Evolutionary conservation across 1,284 basidiomycete species (phyloP).

Genomic region (Rhodotorula sp.): DNA sequence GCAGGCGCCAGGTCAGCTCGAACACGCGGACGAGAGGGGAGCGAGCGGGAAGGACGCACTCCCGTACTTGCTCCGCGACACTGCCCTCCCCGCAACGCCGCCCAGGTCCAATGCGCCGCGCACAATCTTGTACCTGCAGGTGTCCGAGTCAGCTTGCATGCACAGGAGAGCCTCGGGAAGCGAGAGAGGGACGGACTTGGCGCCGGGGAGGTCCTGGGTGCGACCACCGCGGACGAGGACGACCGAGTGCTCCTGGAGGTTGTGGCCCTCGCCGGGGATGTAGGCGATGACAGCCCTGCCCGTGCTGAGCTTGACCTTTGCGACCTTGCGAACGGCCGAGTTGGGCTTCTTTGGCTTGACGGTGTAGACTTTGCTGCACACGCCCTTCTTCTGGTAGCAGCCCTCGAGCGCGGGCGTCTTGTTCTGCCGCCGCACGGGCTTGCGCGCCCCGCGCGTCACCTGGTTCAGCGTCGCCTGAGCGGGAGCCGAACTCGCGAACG

Average conservation of each 20-base stretch:
- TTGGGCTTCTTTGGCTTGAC: constrained; percentile 97
- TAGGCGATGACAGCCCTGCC: constrained; percentile 91
- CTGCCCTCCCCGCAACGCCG: constrained; percentile 81
- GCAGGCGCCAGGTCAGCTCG: constrained; percentile 29
- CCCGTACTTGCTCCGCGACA: constrained; percentile 88
- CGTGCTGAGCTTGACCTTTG: constrained; percentile 86
- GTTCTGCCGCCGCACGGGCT: constrained; percentile 59
- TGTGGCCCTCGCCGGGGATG: constrained; percentile 96
- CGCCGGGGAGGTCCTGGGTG: constrained; percentile 96
- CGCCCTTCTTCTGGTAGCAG: constrained; percentile 84
- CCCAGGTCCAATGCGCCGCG: constrained; percentile 90
- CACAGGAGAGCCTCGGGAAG: too few relatives aligned
- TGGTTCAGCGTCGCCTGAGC: constrained; percentile 44
- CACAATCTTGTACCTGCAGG: constrained; percentile 86
- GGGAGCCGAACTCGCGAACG: constrained; percentile 40
- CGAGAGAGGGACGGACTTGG: constrained; percentile 65
- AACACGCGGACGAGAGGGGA: background rate
- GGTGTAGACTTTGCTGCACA: constrained; percentile 79
- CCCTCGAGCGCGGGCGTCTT: constrained; percentile 70
- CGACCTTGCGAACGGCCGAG: constrained; percentile 96
- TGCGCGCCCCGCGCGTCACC: constrained; percentile 51
- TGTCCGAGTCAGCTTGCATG: background rate
- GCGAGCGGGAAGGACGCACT: constrained; percentile 60
- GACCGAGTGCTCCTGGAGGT: constrained; percentile 91
- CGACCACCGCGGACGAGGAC: constrained; percentile 91